Evolutionary conservation across 73 alveolate genomes (phyloP).

Genomic region (Loxodes magnus): DNA sequence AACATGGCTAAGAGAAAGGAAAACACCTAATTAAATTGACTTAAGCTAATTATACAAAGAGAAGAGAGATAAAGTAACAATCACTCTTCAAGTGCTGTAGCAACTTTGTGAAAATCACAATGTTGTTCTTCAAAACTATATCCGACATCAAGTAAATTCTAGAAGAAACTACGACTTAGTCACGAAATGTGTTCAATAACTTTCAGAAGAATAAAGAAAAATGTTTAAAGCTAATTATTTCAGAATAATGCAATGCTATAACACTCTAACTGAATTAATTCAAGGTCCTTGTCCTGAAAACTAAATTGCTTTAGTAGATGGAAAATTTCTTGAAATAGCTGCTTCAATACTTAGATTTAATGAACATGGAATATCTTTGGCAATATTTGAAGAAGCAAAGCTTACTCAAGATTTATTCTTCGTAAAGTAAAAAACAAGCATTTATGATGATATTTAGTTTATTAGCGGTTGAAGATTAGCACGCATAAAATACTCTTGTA

Average conservation of each 20-base stretch:
- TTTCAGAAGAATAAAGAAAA: slow-evolving; percentile 10
- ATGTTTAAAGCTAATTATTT: slow-evolving; percentile 5
- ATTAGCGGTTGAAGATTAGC: slow-evolving; percentile 38
- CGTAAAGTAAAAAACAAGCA: background rate
- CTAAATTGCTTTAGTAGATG: slow-evolving; percentile 25
- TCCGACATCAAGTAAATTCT: slow-evolving; percentile 33
- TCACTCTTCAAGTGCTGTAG: slow-evolving; percentile 18
- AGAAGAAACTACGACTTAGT: slow-evolving; percentile 28
- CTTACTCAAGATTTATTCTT: background rate
- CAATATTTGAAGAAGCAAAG: too few species aligned
- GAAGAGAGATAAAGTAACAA: slow-evolving; percentile 12
- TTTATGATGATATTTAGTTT: background rate
- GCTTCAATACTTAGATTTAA: background rate
- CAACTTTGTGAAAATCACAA: slow-evolving; percentile 37
- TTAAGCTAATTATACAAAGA: slow-evolving; percentile 9
- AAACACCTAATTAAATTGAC: slow-evolving; percentile 4
- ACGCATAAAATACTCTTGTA: slow-evolving; percentile 36
- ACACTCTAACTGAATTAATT: slow-evolving; percentile 35
- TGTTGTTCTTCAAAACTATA: slow-evolving; percentile 20
- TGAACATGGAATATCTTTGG: background rate
- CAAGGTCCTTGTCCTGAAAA: slow-evolving; percentile 50
- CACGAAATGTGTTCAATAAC: slow-evolving; percentile 19
- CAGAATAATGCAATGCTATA: slow-evolving; percentile 29
- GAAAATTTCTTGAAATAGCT: slow-evolving; percentile 41
- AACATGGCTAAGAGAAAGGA: background rate